These are phyloP conservation scores for Trypanosoma mega DNA, from an alignment of 208 protist genomes.

Conservation along the genomic window DNA sequence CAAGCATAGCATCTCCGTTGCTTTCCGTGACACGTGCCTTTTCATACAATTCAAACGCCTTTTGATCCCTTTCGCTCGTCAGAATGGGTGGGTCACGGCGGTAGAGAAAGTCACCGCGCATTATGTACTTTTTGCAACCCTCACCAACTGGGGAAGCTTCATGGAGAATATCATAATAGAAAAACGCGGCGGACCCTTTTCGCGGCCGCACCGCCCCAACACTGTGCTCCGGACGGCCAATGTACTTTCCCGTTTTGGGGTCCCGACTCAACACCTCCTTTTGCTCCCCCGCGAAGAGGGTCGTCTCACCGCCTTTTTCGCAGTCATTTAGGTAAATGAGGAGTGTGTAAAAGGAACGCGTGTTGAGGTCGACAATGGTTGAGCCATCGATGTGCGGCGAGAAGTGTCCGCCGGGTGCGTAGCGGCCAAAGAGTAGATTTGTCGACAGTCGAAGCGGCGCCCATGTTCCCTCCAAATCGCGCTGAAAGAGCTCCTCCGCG, in stretches of 20 bases:
- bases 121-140: conserved; percentile 79
- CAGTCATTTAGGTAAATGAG: conserved; percentile 91
- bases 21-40: conserved; percentile 72
- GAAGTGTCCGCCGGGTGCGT: conserved; percentile 87
- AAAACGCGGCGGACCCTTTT: conserved; percentile 80
- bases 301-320: conserved; percentile 72
- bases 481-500: conserved; percentile 64
- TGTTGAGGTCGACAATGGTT: conserved; percentile 86
- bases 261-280: conserved; percentile 60
- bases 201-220: conserved; percentile 55
- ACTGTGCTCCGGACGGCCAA: conserved; percentile 41
- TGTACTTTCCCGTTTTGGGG: conserved; percentile 43
- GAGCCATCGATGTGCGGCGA: conserved; percentile 90
- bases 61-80: conserved; percentile 45
- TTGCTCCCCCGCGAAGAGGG: conserved; percentile 77
- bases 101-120: conserved; percentile 84
- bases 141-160: conserved; percentile 71
- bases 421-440: conserved; percentile 83
- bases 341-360: conserved; percentile 86
- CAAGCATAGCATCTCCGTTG: conserved; percentile 58
- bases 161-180: conserved; percentile 86
- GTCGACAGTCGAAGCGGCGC: conserved; percentile 57
- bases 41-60: conserved; percentile 79
- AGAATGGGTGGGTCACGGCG: conserved; percentile 73
- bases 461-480: conserved; percentile 84